Conservation (phyloP, 352 stramenopile species). For the Phytopythium mirpurense region DNA sequence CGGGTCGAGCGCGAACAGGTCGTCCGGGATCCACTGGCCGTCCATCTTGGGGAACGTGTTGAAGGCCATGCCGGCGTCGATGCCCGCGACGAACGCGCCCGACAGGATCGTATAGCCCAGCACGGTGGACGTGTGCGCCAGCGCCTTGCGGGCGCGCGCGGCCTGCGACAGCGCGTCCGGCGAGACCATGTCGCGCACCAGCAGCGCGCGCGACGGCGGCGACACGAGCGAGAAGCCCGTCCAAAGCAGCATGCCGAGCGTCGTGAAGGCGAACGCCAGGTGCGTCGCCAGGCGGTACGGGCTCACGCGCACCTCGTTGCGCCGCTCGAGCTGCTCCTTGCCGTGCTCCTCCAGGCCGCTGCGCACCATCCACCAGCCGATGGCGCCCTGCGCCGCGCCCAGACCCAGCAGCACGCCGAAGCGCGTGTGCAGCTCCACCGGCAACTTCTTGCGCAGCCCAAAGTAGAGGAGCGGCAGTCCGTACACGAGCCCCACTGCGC, state of each 20-base stretch:
- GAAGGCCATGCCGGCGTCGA: slow-evolving; percentile 97
- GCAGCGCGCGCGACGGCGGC: slow-evolving; percentile 52
- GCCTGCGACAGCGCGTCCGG: slow-evolving; percentile 68
- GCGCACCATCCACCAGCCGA: slow-evolving; percentile 99
- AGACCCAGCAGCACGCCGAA: slow-evolving; percentile 63
- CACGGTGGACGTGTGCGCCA: slow-evolving; percentile 52
- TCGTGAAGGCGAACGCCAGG: slow-evolving; percentile 96
- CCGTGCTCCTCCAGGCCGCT: slow-evolving; percentile 95
- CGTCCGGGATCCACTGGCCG: slow-evolving; percentile 92
- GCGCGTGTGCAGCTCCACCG: slow-evolving; percentile 60
- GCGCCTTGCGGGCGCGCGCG: slow-evolving; percentile 55
- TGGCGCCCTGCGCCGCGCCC: slow-evolving; percentile 61
- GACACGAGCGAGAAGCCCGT: slow-evolving; percentile 90
- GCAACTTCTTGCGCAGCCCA: slow-evolving; percentile 71
- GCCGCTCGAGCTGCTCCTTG: slow-evolving; percentile 63
- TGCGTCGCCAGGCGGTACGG: slow-evolving; percentile 97
- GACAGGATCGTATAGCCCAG: slow-evolving; percentile 83
- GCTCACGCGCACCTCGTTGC: slow-evolving; percentile 96
- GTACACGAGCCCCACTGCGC: slow-evolving; percentile 94
- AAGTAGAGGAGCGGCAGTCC: slow-evolving; percentile 92
- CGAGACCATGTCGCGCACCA: slow-evolving; percentile 77
- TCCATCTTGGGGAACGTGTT: slow-evolving; percentile 98
- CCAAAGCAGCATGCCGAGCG: slow-evolving; percentile 93
- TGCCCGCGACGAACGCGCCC: slow-evolving; percentile 97
- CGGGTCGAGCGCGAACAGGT: slow-evolving; percentile 88